Percentiles rank a stretch among this genome's conserved stretches.
Evolutionary conservation across 2,329 filamentous ascomycete genomes (phyloP).

Genomic region (Fusarium protoensiforme): DNA sequence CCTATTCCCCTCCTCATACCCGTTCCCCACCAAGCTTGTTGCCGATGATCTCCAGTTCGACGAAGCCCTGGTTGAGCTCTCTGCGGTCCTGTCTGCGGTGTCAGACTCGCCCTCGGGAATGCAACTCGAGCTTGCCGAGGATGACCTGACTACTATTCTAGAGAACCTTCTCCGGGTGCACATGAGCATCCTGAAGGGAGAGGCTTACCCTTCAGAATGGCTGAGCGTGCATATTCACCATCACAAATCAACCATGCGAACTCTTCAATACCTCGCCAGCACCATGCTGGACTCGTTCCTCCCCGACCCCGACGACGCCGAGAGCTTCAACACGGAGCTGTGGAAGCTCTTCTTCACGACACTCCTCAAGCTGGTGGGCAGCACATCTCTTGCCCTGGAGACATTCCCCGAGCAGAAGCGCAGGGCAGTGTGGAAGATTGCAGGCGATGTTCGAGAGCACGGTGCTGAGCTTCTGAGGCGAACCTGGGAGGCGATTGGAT

Average conservation of each 20-base stretch:
- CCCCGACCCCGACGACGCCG: slow-evolving; percentile 89
- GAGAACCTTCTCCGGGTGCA: slow-evolving; percentile 85
- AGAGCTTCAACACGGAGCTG: slow-evolving; percentile 89
- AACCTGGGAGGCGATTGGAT: slow-evolving; percentile 96
- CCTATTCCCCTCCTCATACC: slow-evolving; percentile 89
- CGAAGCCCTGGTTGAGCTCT: slow-evolving; percentile 88
- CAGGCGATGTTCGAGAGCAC: slow-evolving; percentile 91
- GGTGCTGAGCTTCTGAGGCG: slow-evolving; percentile 86
- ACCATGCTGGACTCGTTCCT: slow-evolving; percentile 87
- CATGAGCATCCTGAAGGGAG: slow-evolving; percentile 87
- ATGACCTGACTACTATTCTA: slow-evolving; percentile 79
- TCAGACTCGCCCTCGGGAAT: slow-evolving; percentile 78
- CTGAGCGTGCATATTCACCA: slow-evolving; percentile 93
- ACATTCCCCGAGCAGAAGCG: slow-evolving; percentile 98
- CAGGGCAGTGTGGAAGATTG: slow-evolving; percentile 98
- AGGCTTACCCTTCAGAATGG: slow-evolving; percentile 91
- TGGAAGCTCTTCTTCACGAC: slow-evolving; percentile 96
- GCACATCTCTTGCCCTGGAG: slow-evolving; percentile 88
- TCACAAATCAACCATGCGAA: slow-evolving; percentile 88
- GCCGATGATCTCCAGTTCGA: slow-evolving; percentile 75
- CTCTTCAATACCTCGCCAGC: slow-evolving; percentile 82
- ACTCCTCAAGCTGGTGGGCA: slow-evolving; percentile 88
- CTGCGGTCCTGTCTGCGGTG: slow-evolving; percentile 85
- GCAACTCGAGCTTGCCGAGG: slow-evolving; percentile 78
- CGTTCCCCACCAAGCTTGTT: slow-evolving; percentile 81